Evolutionary conservation across 805 yeast species (phyloP), one percentile per base, ranked within the genome.

Genomic region (Starmerella gropengiesseri): DNA sequence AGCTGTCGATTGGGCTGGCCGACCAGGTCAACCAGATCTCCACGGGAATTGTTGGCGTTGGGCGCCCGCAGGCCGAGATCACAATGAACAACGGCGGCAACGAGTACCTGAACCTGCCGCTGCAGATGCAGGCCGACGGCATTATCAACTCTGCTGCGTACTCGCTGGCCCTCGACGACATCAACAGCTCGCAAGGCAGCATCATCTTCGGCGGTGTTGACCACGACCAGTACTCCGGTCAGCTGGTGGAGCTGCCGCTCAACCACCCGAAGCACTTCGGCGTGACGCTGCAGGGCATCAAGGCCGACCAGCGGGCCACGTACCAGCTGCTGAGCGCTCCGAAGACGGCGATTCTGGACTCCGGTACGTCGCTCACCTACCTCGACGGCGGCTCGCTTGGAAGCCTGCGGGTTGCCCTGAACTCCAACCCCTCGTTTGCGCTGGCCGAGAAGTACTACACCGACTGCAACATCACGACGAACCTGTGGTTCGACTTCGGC

Each of bases 1-100:
- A 65, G 40, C 62, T 83, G 32, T 76, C 87, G 7, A 73, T 87
- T 61, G 96, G 94, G 1, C 74, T 84, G 14, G 91, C 84, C 3
- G 76, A 75, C 55, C 58, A 61, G 30, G 57, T 52, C 8, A 71
- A 84, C 4, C 75, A 77, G 47, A 77, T 89, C 8, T 60, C 72
- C 19, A 66, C 74, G 51, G 94, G 95, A 41, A 54, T 65, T 29
- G 51, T 62, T 32, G 69, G 69, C 12, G 53, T 65, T 29, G 69
- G 69, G 17, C 58, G 65, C 27, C 59, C 64, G 6, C 81, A 76
- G 12, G 67, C 81, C 42, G 94, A 86, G 60, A 47, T 48, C 36
- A 57, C 59, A 17, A 26, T 42, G 40, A 40, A 25, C 39, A 31
- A 40, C 34, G 45, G 47, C 5, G 58, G 58, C 7, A 21, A 31